Evolutionary conservation across 305 asterid genomes (phyloP).

Genomic region (Fraxinus dipetala): DNA sequence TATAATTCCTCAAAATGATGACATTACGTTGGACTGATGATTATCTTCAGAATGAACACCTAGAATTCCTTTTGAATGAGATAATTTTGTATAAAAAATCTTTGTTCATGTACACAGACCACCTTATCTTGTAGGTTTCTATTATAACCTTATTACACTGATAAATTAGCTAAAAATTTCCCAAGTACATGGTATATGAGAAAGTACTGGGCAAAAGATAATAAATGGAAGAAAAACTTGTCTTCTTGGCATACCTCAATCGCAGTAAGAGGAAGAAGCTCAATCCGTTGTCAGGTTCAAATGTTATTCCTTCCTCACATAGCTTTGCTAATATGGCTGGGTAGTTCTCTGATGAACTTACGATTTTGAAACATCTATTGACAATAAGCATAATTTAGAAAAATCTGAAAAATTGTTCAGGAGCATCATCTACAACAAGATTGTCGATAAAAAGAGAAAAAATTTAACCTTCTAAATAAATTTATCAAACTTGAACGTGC

Average conservation of each 20-base stretch:
- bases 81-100: not conserved
- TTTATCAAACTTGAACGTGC: not conserved
- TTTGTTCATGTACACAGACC: not conserved
- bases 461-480: constrained; percentile 2
- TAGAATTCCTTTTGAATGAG: not conserved
- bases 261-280: constrained; percentile 65
- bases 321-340: constrained; percentile 52
- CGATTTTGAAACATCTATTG: constrained; percentile 55
- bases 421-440: not conserved
- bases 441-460: not conserved
- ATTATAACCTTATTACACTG: not conserved
- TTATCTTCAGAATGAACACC: constrained; percentile 9
- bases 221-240: not conserved
- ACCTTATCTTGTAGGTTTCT: not conserved
- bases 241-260: constrained; percentile 53
- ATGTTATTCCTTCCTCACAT: constrained; percentile 68
- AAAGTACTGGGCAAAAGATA: not conserved
- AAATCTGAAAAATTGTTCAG: not conserved
- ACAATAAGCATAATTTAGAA: constrained; percentile 17
- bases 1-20: constrained; percentile 1
- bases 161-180: not conserved
- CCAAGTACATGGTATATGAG: not conserved
- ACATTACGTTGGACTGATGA: not conserved
- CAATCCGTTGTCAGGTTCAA: constrained; percentile 79
- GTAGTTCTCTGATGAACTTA: constrained; percentile 72